Evolutionary conservation across 2,329 filamentous ascomycete species (phyloP).

Genomic region (Fusarium citri): DNA sequence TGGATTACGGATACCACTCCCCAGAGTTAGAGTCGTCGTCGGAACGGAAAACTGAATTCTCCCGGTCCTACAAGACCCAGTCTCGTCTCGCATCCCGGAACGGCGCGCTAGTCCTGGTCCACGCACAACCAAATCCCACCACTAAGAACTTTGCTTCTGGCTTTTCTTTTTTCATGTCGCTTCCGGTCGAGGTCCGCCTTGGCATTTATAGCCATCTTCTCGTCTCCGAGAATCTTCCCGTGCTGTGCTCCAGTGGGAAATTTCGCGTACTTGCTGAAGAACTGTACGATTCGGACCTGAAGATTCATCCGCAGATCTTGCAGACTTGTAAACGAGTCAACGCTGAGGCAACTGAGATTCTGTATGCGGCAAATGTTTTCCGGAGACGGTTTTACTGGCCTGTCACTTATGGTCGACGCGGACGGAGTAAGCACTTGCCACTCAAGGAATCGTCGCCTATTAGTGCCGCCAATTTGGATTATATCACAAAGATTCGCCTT

Average conservation of each 20-base stretch:
- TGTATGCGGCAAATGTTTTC: conserved; percentile 25
- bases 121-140: not conserved
- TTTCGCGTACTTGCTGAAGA: conserved; percentile 12
- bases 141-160: not conserved
- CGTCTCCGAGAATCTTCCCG: not conserved
- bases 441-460: conserved; percentile 12
- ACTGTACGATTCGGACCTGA: not conserved
- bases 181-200: conserved; percentile 24
- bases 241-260: not conserved
- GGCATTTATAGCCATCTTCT: conserved; percentile 26
- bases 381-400: conserved; percentile 9
- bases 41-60: not conserved
- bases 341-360: conserved; percentile 10
- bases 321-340: conserved; percentile 14
- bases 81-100: not conserved
- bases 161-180: not conserved
- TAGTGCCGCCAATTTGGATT: not conserved
- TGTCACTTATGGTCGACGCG: not conserved
- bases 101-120: not conserved
- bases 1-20: not conserved
- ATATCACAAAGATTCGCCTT: not conserved
- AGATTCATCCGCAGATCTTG: conserved; percentile 1
- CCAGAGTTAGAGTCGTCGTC: not conserved
- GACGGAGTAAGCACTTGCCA: not conserved
- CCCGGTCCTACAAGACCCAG: not conserved